Evolutionary conservation across 2,329 filamentous ascomycete species (phyloP).

Genomic region (Huntiella abstrusa): DNA sequence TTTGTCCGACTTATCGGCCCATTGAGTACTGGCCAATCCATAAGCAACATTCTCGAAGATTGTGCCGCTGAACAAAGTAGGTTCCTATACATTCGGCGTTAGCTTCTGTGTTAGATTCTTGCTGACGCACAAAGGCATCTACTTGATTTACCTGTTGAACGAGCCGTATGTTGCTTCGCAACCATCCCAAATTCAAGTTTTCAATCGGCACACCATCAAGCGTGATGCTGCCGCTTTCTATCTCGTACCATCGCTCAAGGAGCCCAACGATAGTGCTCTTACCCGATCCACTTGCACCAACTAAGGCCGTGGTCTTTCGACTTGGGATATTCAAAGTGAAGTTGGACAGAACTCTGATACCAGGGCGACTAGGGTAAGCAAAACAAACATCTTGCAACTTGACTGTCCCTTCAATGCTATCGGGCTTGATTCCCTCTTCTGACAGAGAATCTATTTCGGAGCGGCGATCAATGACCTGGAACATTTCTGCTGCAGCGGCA

Average conservation of each 20-base stretch:
- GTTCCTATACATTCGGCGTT: neutral
- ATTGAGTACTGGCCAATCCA: constrained; percentile 32
- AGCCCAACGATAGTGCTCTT: constrained; percentile 62
- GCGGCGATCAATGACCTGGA: constrained; percentile 27
- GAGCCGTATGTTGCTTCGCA: constrained; percentile 58
- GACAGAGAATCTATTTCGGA: constrained; percentile 26
- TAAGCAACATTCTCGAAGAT: constrained; percentile 63
- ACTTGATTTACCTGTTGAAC: constrained; percentile 55
- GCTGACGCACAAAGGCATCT: neutral
- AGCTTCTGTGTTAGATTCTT: neutral
- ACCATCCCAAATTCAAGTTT: constrained; percentile 48
- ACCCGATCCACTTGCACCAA: constrained; percentile 38
- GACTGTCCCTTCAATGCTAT: constrained; percentile 23
- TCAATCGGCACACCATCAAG: constrained; percentile 47
- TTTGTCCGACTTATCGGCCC: constrained; percentile 23
- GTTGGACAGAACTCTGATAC: constrained; percentile 25
- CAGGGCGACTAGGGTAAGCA: constrained; percentile 37
- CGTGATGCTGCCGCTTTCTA: constrained; percentile 42
- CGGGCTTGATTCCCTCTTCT: constrained; percentile 17
- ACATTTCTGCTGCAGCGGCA: constrained; percentile 27
- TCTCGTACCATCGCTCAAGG: constrained; percentile 57
- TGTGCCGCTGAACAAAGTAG: constrained; percentile 62
- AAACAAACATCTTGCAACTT: constrained; percentile 30
- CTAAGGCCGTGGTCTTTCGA: constrained; percentile 32
- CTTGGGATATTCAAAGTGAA: constrained; percentile 26